These are phyloP conservation scores for Erysimum pusillum DNA, from an alignment of 441 rosid genomes.

Conservation along the genomic window DNA sequence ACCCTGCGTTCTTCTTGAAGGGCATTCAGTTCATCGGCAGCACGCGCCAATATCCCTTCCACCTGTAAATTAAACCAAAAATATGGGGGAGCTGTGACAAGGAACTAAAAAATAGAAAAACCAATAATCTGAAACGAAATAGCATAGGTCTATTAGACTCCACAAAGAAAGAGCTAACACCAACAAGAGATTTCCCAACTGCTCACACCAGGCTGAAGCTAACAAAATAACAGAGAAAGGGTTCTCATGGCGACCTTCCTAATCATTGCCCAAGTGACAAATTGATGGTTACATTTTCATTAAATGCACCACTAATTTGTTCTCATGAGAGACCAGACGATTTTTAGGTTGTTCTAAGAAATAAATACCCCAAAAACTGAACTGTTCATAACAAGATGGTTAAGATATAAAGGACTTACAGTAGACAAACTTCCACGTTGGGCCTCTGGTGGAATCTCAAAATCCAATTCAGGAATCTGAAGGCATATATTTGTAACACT, in stretches of 20 bases:
- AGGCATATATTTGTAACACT: constrained; percentile 22
- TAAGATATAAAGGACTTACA: constrained; percentile 54
- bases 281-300: neutral
- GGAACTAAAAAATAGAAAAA: neutral
- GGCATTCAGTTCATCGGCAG: constrained; percentile 83
- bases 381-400: constrained; percentile 16
- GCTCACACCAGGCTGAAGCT: neutral
- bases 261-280: neutral
- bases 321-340: neutral
- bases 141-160: neutral
- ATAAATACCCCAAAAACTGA: neutral
- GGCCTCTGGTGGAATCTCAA: constrained; percentile 98
- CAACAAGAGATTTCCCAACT: constrained; percentile 2
- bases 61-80: constrained; percentile 52
- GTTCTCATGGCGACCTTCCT: neutral
- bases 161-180: neutral
- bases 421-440: constrained; percentile 94
- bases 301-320: neutral
- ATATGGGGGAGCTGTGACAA: neutral
- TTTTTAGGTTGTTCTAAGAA: neutral
- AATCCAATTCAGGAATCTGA: constrained; percentile 94
- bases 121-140: neutral
- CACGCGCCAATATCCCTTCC: constrained; percentile 85
- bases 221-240: neutral
- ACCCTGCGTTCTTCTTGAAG: constrained; percentile 97